Percentiles rank a stretch among this genome's conserved stretches.
Evolutionary conservation across 164 flowering plant species (phyloP).

Genomic region (Platanus orientalis): DNA sequence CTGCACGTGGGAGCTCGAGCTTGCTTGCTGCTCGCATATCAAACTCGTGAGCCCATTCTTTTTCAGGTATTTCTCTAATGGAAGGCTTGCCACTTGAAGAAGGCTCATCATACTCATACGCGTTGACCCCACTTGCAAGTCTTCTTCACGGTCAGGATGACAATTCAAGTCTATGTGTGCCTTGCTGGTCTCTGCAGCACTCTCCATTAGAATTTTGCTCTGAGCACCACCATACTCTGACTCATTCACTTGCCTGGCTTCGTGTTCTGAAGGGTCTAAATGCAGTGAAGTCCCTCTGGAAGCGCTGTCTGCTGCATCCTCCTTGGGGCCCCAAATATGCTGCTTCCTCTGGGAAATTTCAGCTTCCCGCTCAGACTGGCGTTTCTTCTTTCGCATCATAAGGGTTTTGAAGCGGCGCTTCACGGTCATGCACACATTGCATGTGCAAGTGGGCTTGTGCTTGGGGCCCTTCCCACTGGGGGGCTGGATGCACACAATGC

Average conservation of each 20-base stretch:
- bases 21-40: conserved; percentile 44
- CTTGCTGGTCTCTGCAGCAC: conserved; percentile 29
- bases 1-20: conserved; percentile 33
- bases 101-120: conserved; percentile 68
- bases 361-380: conserved; percentile 72
- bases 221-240: conserved; percentile 27
- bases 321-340: conserved; percentile 26
- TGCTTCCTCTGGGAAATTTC: conserved; percentile 57
- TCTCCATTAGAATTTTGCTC: conserved; percentile 19
- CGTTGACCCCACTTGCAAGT: conserved; percentile 20
- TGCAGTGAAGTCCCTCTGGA: conserved; percentile 19
- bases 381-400: conserved; percentile 64
- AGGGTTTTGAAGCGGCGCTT: conserved; percentile 64
- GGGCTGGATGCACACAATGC: conserved; percentile 99
- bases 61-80: conserved; percentile 69
- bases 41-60: conserved; percentile 74
- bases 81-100: conserved; percentile 63
- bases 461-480: conserved; percentile 95
- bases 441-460: conserved; percentile 71
- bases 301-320: conserved; percentile 51
- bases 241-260: conserved; percentile 26
- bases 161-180: conserved; percentile 62
- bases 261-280: conserved; percentile 31
- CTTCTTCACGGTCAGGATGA: conserved; percentile 62
- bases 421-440: conserved; percentile 65